Base-by-base conservation (phyloP, 441 rosid species). In the Bocquillonia castaneifolia region DNA sequence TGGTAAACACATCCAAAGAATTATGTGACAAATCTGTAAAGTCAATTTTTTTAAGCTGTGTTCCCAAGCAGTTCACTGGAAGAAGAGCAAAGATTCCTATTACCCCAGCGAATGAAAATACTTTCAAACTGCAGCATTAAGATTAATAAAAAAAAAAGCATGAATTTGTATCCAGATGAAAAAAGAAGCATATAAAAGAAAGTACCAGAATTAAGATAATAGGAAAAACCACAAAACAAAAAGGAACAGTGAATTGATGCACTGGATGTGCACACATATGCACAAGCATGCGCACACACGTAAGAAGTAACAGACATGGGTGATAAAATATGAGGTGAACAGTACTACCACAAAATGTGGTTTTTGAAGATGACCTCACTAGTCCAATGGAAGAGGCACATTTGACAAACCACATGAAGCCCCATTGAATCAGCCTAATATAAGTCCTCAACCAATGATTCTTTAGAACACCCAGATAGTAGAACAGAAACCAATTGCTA, bases 31-130 rank as follows among this genome's bases (percentile, higher is more conserved):
- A 80, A 76, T 91, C 86, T 12, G 71, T 70, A 36, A 89, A 91
- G 81, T 93, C 88, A 63, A 91, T 77, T 77, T 79, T 77, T 1
- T 64, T 42, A 69, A 93, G 86, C 72, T 83, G 86, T 79, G 82
- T 85, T 42, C 98, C 98, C 0, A 72, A 69, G 85, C 87, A 81
- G 72, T 93, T 86, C 59, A 93, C 88, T 71, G 99, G 99, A 77
- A 93, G 90, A 81, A 93, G 82, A 83, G 87, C 82, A 79, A 88
- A 85, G 77, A 86, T 67, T 63, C 98, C 99, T 66, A 93, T 85
- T 75, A 93, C 68, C 70, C 92, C 99, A 72, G 96, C 92, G 54
- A 91, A 84, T 72, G 85, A 67, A 83, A 91, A 93, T 73, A 93
- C 87, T 80, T 81, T 89, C 83, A 91, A 85, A 81, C 99, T 93